Percentiles rank a stretch among this genome's conserved stretches.
phyloP scores from a whole-genome alignment of 2,329 filamentous ascomycete species.

The Paraphaeosphaeria minitans region DNA sequence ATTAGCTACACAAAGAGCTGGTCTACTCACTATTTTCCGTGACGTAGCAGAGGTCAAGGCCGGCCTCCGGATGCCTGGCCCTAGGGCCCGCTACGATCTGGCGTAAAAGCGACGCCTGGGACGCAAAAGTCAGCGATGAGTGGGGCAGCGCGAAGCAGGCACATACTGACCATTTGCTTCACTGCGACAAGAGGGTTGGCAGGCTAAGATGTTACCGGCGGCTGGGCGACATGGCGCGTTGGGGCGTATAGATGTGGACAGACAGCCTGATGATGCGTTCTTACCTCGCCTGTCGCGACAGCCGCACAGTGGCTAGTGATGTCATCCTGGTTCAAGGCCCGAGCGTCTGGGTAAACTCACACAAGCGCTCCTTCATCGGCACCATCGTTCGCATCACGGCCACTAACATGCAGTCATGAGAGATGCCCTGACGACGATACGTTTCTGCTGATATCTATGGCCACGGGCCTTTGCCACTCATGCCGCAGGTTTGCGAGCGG shows the following conservation, averaged over 20 bases:
- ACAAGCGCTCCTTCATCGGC: not conserved
- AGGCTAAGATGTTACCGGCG: slow-evolving; percentile 1
- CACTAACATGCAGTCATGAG: not conserved
- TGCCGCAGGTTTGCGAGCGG: too few species aligned
- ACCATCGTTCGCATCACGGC: not conserved
- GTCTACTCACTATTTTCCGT: slow-evolving; percentile 72
- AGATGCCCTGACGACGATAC: not conserved
- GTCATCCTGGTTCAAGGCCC: slow-evolving; percentile 6
- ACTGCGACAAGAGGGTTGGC: not conserved
- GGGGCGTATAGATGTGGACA: not conserved
- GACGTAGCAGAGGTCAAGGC: slow-evolving; percentile 94
- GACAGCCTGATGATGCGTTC: slow-evolving; percentile 4
- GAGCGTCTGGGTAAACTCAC: not conserved
- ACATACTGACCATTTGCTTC: slow-evolving; percentile 17
- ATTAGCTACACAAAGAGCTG: slow-evolving; percentile 49
- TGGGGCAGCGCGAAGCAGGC: not conserved
- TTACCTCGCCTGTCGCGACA: not conserved
- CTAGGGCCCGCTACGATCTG: slow-evolving; percentile 91
- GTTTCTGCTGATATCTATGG: too few species aligned
- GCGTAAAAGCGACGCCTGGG: slow-evolving; percentile 66
- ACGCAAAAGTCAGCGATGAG: slow-evolving; percentile 6
- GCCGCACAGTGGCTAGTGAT: slow-evolving; percentile 2
- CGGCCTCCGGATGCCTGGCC: slow-evolving; percentile 81
- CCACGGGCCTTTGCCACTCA: too few species aligned
- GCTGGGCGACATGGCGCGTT: slow-evolving; percentile 9